Base-by-base conservation (phyloP, 805 yeast genomes). In the Cyberlindnera nakhonratchasimensis region DNA sequence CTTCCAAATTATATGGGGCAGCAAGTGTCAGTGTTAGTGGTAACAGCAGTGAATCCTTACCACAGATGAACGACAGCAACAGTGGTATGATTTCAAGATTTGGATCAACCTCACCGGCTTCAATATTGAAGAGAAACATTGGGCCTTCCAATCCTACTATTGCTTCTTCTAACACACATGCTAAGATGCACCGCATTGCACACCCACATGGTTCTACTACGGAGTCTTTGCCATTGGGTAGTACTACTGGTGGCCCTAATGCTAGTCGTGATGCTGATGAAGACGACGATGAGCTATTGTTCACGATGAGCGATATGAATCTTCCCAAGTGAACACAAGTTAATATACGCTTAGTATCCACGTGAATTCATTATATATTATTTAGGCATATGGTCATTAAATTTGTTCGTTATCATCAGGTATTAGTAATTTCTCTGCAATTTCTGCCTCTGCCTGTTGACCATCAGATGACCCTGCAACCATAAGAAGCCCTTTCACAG, bases 301-400 rank as follows among this genome's bases (percentile, higher is more conserved):
- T 81, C 59, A 75, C 85, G 18, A 81, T 80, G 88, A 82, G 87
- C 57, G 88, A 82, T 54, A 81, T 82, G 86, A 77, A 75, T 54
- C 55, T 74, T 22, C 49, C 59, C n/a, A 54, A 53, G 26, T 47
- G 40, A 39, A 18, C 11, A 3, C 6, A 16, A 22, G 9, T 19
- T 40, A 37, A 23, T 8, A 7, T 12, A 24, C 23, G 17, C 12
- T 22, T 13, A 9, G 6, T 37, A 24, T 32, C 19, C n/a, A n/a
- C n/a, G n/a, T n/a, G n/a, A n/a, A n/a, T n/a, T n/a, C n/a, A n/a
- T n/a, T n/a, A n/a, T n/a, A n/a, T n/a, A n/a, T n/a, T n/a, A n/a
- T n/a, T n/a, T n/a, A n/a, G n/a, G n/a, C n/a, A n/a, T n/a, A n/a
- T 18, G n/a, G 21, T 18, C 22, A 12, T 11, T 19, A 32, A 5